Evolutionary conservation across 1,139 yeast species (phyloP).

Genomic region (Geotrichum histeridarum): DNA sequence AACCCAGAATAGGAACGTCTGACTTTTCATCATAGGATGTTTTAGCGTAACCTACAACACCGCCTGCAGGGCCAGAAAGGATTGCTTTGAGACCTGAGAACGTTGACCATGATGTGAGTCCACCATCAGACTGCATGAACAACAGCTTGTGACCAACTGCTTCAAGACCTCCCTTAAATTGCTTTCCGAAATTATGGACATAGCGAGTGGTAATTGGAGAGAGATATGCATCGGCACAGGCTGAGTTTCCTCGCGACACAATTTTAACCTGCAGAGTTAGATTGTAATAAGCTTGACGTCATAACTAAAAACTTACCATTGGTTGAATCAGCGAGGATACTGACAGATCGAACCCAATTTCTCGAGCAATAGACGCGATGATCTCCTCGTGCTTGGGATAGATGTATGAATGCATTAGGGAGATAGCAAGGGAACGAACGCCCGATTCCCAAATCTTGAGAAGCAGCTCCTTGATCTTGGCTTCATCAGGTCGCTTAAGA

Average conservation of each 20-base stretch:
- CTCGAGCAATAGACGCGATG: conserved; percentile 54
- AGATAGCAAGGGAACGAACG: conserved; percentile 60
- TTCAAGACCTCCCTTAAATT: conserved; percentile 51
- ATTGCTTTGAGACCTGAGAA: conserved; percentile 51
- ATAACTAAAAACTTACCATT: conserved; percentile 37
- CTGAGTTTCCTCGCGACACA: conserved; percentile 65
- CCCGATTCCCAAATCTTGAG: conserved; percentile 49
- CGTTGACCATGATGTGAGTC: conserved; percentile 45
- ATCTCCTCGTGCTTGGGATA: conserved; percentile 59
- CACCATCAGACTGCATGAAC: conserved; percentile 60
- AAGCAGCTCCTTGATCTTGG: conserved; percentile 42
- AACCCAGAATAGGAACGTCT: conserved; percentile 46
- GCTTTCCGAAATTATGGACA: conserved; percentile 54
- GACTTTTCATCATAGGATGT: conserved; percentile 40
- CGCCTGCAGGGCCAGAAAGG: conserved; percentile 57
- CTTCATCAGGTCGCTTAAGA: conserved; percentile 45
- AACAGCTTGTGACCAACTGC: conserved; percentile 43
- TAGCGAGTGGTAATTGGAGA: conserved; percentile 68
- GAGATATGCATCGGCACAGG: conserved; percentile 71
- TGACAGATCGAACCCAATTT: conserved; percentile 62
- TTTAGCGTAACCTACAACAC: conserved; percentile 52
- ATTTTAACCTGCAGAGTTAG: conserved; percentile 45
- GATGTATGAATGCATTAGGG: conserved; percentile 65
- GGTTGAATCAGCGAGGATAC: conserved; percentile 64
- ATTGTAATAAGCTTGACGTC: neutral